A percentile compares a stretch with the other conserved stretches of the same genome.
phyloP scores from a whole-genome alignment of 768 basidiomycete species.

The Cubamyces sp. region DNA sequence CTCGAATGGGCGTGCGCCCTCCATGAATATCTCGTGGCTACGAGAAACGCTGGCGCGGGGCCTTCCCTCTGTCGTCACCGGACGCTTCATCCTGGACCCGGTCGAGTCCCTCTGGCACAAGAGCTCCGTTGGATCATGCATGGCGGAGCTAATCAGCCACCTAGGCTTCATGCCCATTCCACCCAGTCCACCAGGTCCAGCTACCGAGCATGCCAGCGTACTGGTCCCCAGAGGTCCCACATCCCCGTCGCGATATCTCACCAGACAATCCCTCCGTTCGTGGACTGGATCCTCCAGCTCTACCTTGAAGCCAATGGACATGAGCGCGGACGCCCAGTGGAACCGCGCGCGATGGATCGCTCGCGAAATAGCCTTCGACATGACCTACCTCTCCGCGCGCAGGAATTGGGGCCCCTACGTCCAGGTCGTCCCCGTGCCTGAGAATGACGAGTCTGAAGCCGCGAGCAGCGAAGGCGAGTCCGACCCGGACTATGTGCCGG shows the following conservation, averaged over 20 bases:
- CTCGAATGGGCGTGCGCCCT: background rate
- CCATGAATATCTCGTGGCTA: slow-evolving; percentile 42
- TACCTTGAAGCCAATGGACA: slow-evolving; percentile 1
- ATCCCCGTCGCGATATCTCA: background rate
- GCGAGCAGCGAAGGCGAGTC: slow-evolving; percentile 5
- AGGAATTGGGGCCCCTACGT: slow-evolving; percentile 32
- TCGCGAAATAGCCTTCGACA: slow-evolving; percentile 22
- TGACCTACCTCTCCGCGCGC: slow-evolving; percentile 26
- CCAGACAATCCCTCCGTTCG: background rate
- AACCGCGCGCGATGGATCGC: slow-evolving; percentile 13
- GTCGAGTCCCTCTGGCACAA: slow-evolving; percentile 3
- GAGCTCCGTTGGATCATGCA: slow-evolving; percentile 36
- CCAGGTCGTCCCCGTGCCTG: background rate
- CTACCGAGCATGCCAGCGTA: background rate
- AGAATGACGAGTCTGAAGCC: background rate
- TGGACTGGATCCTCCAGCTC: too few species aligned
- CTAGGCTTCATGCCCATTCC: slow-evolving; percentile 44
- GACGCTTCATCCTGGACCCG: slow-evolving; percentile 22
- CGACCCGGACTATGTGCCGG: slow-evolving; percentile 23
- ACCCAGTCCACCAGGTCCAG: background rate
- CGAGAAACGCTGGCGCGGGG: slow-evolving; percentile 33
- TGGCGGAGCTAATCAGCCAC: slow-evolving; percentile 45
- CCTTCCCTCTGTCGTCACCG: slow-evolving; percentile 30
- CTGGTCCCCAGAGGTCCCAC: too few species aligned
- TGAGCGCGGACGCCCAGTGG: slow-evolving; percentile 18